Evolutionary conservation across 2,329 filamentous ascomycete species (phyloP).

Genomic region (Verticillium zaregamsianum): DNA sequence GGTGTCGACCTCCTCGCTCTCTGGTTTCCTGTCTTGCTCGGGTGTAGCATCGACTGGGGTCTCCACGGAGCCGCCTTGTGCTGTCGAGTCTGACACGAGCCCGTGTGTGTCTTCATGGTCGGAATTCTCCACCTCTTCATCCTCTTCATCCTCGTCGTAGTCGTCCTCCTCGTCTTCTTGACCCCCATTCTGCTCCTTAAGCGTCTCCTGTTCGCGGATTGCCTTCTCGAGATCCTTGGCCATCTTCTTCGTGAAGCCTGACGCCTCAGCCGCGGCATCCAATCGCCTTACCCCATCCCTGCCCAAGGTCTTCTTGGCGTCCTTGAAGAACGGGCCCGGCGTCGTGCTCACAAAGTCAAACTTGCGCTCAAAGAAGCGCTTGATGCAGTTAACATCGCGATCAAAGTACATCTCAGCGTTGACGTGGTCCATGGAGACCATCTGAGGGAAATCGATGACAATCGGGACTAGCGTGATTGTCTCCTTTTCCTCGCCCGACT

Average conservation of each 20-base stretch:
- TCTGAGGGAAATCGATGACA: constrained; percentile 96
- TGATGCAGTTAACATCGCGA: constrained; percentile 91
- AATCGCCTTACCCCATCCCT: constrained; percentile 64
- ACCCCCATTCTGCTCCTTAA: constrained; percentile 30
- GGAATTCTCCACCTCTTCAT: constrained; percentile 17
- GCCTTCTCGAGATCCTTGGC: constrained; percentile 88
- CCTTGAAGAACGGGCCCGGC: constrained; percentile 79
- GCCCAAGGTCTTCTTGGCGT: constrained; percentile 71
- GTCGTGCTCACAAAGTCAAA: constrained; percentile 84
- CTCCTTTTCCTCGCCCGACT: constrained; percentile 36
- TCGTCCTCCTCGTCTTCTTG: constrained; percentile 27
- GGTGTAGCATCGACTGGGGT: not conserved
- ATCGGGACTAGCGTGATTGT: constrained; percentile 65
- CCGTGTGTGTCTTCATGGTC: constrained; percentile 17
- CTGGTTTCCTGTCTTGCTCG: constrained; percentile 14
- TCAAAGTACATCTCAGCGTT: constrained; percentile 99
- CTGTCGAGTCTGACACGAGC: not conserved
- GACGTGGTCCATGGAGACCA: constrained; percentile 89
- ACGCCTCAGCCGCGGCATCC: constrained; percentile 86
- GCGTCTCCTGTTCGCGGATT: constrained; percentile 70
- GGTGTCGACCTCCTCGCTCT: constrained; percentile 16
- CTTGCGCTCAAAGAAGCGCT: constrained; percentile 84
- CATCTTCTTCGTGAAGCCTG: constrained; percentile 96
- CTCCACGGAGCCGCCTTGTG: not conserved
- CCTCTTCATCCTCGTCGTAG: constrained; percentile 17